Base-by-base conservation (phyloP, 257 asterid genomes). In the Solanum paucissectum region DNA sequence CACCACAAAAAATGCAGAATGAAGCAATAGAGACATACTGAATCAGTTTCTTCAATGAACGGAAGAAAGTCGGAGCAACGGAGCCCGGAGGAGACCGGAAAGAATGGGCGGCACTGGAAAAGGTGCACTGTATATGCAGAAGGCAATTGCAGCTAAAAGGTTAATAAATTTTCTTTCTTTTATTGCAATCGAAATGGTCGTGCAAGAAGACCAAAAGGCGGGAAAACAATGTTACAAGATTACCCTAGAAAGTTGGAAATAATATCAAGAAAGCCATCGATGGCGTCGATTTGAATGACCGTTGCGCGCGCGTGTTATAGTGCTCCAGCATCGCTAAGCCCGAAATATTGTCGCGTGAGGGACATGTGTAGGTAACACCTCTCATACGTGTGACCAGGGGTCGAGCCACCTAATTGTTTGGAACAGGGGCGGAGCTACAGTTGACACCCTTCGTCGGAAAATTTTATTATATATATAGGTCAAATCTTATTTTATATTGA, bases 261-360 rank as follows among this genome's bases (percentile, higher is more conserved):
- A 76, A 75, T 87, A 73, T 40, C 88, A 2, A 25, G 7, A 52
- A 85, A 18, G 89, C 91, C 91, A 87, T 74, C 64, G 5, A 40
- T 36, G 13, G 27, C 7, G 40, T 37, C 38, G 44, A 73, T 55
- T 34, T 23, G 27, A 18, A 44, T 44, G 34, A 75, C 55, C 21
- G 68, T 29, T 44, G 85, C 40, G 85, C 68, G 85, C 68, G 85
- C 69, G 33, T 81, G 69, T 44, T 11, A 85, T 77, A 16, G 36
- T 40, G 75, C 23, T 42, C 46, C 7, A 21, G 37, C 12, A 58
- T 38, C 79, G 79, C 16, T 32, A 60, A 62, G 32, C 62, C 74
- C 46, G 75, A 42, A 32, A 49, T 44, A 27, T 9, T 81, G 40
- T 49, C 44, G 69, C 85, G 68, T 23, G 32, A 62, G 68, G 14